phyloP scores from a whole-genome alignment of 148 eudicot species.

The Rhododendron vialii region DNA sequence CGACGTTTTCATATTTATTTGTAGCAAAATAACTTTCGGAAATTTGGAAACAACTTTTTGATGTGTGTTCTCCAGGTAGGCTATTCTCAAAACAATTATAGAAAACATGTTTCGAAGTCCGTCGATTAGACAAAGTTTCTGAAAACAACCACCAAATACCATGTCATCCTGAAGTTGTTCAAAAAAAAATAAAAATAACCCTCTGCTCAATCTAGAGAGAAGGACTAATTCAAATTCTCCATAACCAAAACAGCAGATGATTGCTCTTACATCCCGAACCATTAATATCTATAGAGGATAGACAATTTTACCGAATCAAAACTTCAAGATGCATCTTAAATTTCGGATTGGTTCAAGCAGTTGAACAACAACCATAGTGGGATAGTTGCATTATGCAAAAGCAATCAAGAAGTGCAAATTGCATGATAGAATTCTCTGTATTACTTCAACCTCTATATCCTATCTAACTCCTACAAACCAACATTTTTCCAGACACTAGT shows the following conservation, averaged over 20 bases:
- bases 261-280: not conserved
- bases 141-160: not conserved
- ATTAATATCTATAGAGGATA: not conserved
- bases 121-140: not conserved
- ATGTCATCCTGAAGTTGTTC: not conserved
- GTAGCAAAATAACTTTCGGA: not conserved
- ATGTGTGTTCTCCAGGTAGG: not conserved
- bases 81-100: not conserved
- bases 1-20: not conserved
- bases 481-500: not conserved
- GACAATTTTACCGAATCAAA: not conserved
- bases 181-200: not conserved
- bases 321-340: not conserved
- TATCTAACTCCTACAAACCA: not conserved
- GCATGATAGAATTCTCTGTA: not conserved
- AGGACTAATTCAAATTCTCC: not conserved
- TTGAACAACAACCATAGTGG: conserved; percentile 1
- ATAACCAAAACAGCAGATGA: not conserved
- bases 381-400: not conserved
- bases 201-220: not conserved
- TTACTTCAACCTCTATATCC: not conserved
- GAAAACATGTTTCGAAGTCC: not conserved
- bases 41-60: not conserved
- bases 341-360: not conserved
- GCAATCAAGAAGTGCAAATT: not conserved